phyloP scores from a whole-genome alignment of 192 early-diverging fungal species.

The Backusella australiensis region DNA sequence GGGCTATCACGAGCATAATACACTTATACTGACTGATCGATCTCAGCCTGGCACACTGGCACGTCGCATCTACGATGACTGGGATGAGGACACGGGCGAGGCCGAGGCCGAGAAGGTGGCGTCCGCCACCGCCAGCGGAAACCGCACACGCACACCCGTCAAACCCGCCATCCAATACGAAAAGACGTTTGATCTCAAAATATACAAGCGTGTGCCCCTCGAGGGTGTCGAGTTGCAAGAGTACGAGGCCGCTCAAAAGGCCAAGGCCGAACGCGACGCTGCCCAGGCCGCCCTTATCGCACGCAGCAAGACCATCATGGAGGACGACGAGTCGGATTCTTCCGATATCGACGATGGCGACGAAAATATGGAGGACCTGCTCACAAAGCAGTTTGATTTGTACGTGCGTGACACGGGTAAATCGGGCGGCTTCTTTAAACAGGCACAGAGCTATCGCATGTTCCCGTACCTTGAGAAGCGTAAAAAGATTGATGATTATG shows the following conservation, averaged over 20 bases:
- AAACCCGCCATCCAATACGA: slow-evolving; percentile 32
- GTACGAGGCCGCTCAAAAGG: slow-evolving; percentile 61
- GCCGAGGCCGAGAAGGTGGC: slow-evolving; percentile 28
- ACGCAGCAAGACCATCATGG: slow-evolving; percentile 66
- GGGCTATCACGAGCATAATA: slow-evolving; percentile 42
- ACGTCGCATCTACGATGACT: slow-evolving; percentile 63
- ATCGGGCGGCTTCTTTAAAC: slow-evolving; percentile 73
- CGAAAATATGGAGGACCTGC: slow-evolving; percentile 52
- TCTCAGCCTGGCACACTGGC: slow-evolving; percentile 69
- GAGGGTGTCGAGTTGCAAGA: slow-evolving; percentile 83
- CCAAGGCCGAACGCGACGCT: slow-evolving; percentile 68
- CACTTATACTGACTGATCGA: slow-evolving; percentile 78
- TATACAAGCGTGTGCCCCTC: slow-evolving; percentile 71
- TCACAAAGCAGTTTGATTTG: slow-evolving; percentile 69
- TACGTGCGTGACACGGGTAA: slow-evolving; percentile 77
- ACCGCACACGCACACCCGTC: slow-evolving; percentile 25
- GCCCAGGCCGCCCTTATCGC: slow-evolving; percentile 66
- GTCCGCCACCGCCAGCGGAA: slow-evolving; percentile 4
- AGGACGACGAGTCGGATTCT: slow-evolving; percentile 71
- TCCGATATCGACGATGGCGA: slow-evolving; percentile 54
- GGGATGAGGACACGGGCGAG: slow-evolving; percentile 47
- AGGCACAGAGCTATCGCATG: slow-evolving; percentile 80
- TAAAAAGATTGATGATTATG: slow-evolving; percentile 89
- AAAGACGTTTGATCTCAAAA: slow-evolving; percentile 28
- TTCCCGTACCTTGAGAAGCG: slow-evolving; percentile 84